Base-by-base conservation (phyloP, 2,329 filamentous ascomycete species). In the Phyllosticta citrichinensis region DNA sequence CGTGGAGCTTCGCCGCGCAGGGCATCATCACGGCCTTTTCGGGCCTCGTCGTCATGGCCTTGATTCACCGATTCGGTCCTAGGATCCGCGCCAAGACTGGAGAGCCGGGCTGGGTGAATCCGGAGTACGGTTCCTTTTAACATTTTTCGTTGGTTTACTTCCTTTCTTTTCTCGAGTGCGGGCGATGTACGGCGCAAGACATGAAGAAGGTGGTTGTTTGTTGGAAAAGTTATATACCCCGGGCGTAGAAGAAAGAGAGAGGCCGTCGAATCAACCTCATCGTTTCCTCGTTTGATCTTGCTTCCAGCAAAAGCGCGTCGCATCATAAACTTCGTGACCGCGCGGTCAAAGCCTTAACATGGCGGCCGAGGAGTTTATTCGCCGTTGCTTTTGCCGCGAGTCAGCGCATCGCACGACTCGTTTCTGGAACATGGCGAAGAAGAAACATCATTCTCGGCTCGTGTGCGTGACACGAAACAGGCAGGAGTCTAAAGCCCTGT, bases 1-100 rank as follows among this genome's bases (percentile, higher is more conserved):
- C 66, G 3, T 68, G 67, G 68, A 67, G 66, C 8, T 71, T 71
- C 58, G 66, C 69, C n/a, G 64, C 63, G 5, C 68, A 71, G 58
- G 67, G 65, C 40, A 68, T 70, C 51, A 66, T 71, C 19, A 68
- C 67, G 19, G 66, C 69, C 22, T 66, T 68, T 59, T 60, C 67
- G 11, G 60, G 65, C 47, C 60, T 70, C 8, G 65, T 68, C 19
- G 63, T 60, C 2, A 64, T 69, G 33, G 63, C 65, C 5, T 19
- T 66, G 17, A 55, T 70, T 11, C 68, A 69, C 24, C 63, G 62
- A 12, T 70, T 64, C 55, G 67, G 66, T 11, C 57, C 66, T 11
- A 62, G 51, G 54, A 57, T 69, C n/a, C 58, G 64, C 52, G 58
- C 55, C 17, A 58, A 35, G 62, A 53, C 52, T 11, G 64, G 64